Percentiles rank a stretch among this genome's conserved stretches.
These are phyloP conservation scores for Yarrowia porcina DNA, from an alignment of 805 yeast genomes.

Conservation along the genomic window DNA sequence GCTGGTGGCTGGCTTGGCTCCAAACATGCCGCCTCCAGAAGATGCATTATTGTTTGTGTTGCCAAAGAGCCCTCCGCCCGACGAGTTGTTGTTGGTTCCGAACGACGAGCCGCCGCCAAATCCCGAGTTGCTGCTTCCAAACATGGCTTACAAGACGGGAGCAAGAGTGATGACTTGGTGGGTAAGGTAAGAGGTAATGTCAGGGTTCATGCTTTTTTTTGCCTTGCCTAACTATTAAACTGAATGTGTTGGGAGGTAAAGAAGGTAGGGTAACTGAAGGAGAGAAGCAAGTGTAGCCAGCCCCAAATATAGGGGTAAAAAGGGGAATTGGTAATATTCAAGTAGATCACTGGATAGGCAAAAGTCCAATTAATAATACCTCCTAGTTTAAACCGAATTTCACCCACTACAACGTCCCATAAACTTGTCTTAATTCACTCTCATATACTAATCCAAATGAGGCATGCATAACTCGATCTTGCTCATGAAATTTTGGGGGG, in stretches of 20 bases:
- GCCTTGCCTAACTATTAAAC: not conserved
- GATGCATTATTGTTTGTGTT: constrained; percentile 27
- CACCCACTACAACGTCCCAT: no score
- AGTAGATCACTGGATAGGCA: no score
- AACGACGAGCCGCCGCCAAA: constrained; percentile 22
- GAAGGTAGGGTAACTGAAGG: constrained; percentile 7
- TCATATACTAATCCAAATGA: no score
- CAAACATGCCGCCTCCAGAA: constrained; percentile 31
- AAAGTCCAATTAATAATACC: no score
- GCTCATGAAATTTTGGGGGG: no score
- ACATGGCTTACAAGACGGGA: constrained; percentile 18
- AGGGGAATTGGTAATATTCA: no score
- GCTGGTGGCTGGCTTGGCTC: constrained; percentile 29
- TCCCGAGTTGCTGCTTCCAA: constrained; percentile 18
- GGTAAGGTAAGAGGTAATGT: no score
- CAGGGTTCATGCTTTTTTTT: not conserved
- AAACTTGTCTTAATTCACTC: no score
- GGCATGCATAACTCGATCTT: not conserved
- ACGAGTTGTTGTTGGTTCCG: constrained; percentile 8
- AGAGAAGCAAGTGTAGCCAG: no score
- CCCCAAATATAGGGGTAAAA: no score
- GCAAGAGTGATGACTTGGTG: not conserved
- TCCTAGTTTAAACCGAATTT: no score
- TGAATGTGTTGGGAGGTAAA: constrained; percentile 13
- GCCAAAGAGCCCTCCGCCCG: constrained; percentile 26